Evolutionary conservation across 495 filamentous ascomycete species (phyloP), one percentile per base, ranked within the genome.

Genomic region (Podospora comata): DNA sequence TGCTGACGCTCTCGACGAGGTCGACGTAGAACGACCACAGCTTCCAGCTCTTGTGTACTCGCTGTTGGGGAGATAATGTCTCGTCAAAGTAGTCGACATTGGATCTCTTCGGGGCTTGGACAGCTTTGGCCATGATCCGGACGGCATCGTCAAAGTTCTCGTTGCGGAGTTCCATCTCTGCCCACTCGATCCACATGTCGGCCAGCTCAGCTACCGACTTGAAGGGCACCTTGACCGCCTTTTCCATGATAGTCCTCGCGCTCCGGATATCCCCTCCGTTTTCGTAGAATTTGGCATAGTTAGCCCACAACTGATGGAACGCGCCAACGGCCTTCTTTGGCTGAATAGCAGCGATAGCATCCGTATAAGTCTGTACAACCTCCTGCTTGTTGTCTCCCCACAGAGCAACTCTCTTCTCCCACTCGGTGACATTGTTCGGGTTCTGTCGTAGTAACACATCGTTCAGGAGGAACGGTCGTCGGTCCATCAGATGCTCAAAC

Each of bases 1-100:
- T 92, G 67, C 90, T 88, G 19, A 97, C 93, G 79, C 92, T 95
- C 77, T 99, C 95, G 13, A 99, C 94, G 0, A 99, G 86, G 79
- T 99, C 95, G 54, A 99, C 94, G 73, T 99, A 99, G 85, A 98
- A 99, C 83, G 92, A 95, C 95, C 95, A 99, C 16, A 99, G 80
- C 78, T 98, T 99, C 96, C 96, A 99, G 76, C 92, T 96, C 84
- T 98, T 99, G 80, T 99, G 96, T 7, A 99, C 91, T 67, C 96
- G 87, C 78, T 98, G 95, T 76, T 98, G 96, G 11, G 96, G 94
- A 5, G 92, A 92, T 7, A 99, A 82, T 0, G 86, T 92, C 76
- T 99, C 96, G 78, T 99, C 95, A 72, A 97, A 99, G 77, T 97
- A 99, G 79, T 99, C 96, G 26, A 98, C 95, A 1, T 88, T 96